phyloP scores from a whole-genome alignment of 164 flowering plant genomes.

The Kingdonia uniflora region DNA sequence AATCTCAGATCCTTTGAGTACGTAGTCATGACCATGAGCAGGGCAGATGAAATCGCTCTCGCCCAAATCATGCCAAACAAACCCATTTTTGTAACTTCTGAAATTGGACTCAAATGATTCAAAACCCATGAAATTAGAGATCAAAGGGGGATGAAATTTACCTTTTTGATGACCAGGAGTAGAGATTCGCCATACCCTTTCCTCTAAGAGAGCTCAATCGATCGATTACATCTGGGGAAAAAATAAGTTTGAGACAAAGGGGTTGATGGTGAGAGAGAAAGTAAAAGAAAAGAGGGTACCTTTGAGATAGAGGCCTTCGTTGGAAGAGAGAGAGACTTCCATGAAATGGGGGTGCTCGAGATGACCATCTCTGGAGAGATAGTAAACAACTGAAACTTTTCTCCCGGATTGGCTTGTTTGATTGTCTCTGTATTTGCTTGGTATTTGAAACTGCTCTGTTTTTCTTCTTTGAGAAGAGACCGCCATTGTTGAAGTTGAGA shows the following conservation, averaged over 20 bases:
- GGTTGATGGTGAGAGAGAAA: too few species aligned
- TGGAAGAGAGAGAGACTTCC: conserved; percentile 80
- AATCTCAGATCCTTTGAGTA: conserved; percentile 91
- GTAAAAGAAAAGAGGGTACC: too few species aligned
- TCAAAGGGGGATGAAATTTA: conserved; percentile 7
- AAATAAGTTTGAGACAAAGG: too few species aligned
- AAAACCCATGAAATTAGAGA: background rate
- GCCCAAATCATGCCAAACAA: conserved; percentile 87
- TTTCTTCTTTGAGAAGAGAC: conserved; percentile 17
- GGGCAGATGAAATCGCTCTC: conserved; percentile 82
- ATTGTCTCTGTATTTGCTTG: conserved; percentile 16
- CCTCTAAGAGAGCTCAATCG: conserved; percentile 72
- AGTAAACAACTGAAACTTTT: conserved; percentile 76
- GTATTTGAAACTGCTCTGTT: conserved; percentile 12
- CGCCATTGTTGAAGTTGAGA: conserved; percentile 21
- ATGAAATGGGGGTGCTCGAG: conserved; percentile 96
- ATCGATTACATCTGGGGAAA: conserved; percentile 62
- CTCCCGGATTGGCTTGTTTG: conserved; percentile 18
- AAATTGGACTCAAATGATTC: background rate
- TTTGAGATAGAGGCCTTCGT: conserved; percentile 59
- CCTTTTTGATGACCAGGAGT: conserved; percentile 90
- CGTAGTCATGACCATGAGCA: conserved; percentile 77
- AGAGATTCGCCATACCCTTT: conserved; percentile 64
- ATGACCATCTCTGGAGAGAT: conserved; percentile 70
- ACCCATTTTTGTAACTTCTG: conserved; percentile 91